These are phyloP conservation scores for Micractinium conductrix DNA, from an alignment of 139 green algal species.

Conservation along the genomic window DNA sequence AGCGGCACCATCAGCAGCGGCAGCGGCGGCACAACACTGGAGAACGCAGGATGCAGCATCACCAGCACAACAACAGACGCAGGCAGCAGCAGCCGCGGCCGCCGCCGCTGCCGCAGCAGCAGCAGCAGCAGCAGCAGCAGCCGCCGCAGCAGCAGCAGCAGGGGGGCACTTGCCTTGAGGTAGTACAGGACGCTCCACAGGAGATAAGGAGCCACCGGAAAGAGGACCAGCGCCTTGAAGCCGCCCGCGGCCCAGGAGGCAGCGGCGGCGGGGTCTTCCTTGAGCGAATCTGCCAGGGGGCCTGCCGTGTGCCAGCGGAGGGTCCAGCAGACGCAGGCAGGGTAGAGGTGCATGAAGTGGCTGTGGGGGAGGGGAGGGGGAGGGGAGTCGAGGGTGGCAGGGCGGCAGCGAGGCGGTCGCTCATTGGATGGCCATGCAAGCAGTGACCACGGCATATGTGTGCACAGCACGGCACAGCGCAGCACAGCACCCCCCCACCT, in stretches of 20 bases:
- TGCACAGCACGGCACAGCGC: no score
- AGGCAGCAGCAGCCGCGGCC: no score
- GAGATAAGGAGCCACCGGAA: constrained; percentile 69
- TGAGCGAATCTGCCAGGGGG: constrained; percentile 19
- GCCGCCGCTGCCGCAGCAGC: no score
- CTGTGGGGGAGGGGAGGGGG: background rate
- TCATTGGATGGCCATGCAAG: no score
- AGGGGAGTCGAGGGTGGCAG: background rate
- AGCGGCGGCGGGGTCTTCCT: background rate
- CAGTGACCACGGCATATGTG: no score
- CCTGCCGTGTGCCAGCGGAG: constrained; percentile 65
- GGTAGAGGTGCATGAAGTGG: constrained; percentile 68
- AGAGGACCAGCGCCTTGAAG: constrained; percentile 56
- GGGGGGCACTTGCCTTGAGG: constrained; percentile 51
- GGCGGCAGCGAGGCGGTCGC: background rate
- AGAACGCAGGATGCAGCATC: no score
- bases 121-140: no score
- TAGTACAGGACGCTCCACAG: constrained; percentile 75
- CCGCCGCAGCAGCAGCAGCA: background rate
- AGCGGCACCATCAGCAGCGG: background rate
- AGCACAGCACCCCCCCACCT: background rate
- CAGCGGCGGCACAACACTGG: no score
- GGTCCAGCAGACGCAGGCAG: constrained; percentile 76
- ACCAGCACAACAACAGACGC: background rate
- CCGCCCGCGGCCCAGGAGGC: constrained; percentile 44